Conservation (phyloP, 768 basidiomycete species). For the Kwoniella mangroviensis region DNA sequence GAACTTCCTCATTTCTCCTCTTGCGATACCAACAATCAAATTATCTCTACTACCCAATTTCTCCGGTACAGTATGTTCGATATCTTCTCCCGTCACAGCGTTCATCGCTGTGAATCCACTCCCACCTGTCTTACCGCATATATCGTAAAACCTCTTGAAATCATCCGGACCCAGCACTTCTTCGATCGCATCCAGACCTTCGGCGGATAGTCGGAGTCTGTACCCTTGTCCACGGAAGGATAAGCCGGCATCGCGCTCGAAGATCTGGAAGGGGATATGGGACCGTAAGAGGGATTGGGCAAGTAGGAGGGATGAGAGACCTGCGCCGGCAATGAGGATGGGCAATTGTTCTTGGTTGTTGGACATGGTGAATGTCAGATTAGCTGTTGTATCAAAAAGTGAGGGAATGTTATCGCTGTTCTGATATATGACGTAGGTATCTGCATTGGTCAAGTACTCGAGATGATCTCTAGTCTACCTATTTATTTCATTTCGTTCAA, state of each 20-base stretch:
- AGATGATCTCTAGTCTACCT: no score
- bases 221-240: constrained; percentile 36
- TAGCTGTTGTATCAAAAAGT: background rate
- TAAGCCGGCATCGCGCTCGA: constrained; percentile 30
- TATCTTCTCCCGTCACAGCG: constrained; percentile 25
- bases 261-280: constrained; percentile 36
- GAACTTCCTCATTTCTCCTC: constrained; percentile 27
- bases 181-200: constrained; percentile 36
- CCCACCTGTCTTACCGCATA: constrained; percentile 34
- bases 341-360: constrained; percentile 2
- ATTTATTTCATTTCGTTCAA: no score
- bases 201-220: constrained; percentile 29
- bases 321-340: constrained; percentile 36
- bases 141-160: constrained; percentile 24
- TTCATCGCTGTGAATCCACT: constrained; percentile 20
- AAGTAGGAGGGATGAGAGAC: constrained; percentile 35
- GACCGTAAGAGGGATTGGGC: constrained; percentile 27
- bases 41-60: constrained; percentile 15
- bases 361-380: background rate
- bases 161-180: constrained; percentile 26
- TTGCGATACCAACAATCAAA: constrained; percentile 27
- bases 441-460: no score
- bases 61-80: constrained; percentile 12
- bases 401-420: no score
- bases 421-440: no score